A percentile compares a stretch with the other conserved stretches of the same genome.
phyloP scores from a whole-genome alignment of 257 asterid genomes.

The Solanum pennellii region DNA sequence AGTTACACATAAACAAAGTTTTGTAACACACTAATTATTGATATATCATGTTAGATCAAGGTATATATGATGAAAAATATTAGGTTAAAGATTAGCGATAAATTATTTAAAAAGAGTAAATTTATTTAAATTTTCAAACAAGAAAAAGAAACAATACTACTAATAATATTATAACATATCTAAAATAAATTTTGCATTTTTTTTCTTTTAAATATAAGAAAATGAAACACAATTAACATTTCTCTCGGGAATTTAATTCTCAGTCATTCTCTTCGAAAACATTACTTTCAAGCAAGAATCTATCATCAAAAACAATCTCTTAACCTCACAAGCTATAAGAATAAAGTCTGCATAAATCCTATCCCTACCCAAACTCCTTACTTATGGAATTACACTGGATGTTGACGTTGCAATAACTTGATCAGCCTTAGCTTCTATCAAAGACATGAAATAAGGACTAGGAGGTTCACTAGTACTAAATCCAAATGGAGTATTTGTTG shows the following conservation, averaged over 20 bases:
- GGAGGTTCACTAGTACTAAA: conserved; percentile 20
- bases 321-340: background rate
- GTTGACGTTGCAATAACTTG: no score
- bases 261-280: background rate
- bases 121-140: background rate
- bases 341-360: background rate
- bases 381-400: background rate
- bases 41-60: background rate
- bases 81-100: background rate
- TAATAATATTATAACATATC: background rate
- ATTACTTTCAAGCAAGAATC: background rate
- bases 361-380: background rate
- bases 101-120: background rate
- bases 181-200: background rate
- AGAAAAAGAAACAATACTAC: background rate
- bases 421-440: background rate
- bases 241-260: background rate
- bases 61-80: background rate
- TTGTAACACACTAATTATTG: background rate
- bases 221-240: background rate
- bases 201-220: background rate
- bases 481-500: conserved; percentile 18
- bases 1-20: background rate
- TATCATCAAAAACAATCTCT: background rate
- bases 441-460: conserved; percentile 18